Conservation (phyloP, 148 eudicot genomes). For the Arctostaphylos glauca region DNA sequence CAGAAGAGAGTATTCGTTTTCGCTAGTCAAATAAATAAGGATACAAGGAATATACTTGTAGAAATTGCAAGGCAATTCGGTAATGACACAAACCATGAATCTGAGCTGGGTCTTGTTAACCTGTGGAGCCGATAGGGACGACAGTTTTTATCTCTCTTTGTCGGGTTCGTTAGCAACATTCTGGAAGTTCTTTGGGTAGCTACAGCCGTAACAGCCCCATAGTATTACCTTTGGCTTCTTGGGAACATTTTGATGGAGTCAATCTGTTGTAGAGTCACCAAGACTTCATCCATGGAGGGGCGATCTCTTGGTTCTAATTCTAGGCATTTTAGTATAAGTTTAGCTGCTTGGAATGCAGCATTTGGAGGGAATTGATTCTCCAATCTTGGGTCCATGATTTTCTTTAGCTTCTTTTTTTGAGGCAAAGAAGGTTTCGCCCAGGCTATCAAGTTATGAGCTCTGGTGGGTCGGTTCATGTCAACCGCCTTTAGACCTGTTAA, state of each 20-base stretch:
- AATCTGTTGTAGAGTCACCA: slow-evolving; percentile 34
- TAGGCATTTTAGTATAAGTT: slow-evolving; percentile 50
- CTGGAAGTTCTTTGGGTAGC: too few relatives aligned
- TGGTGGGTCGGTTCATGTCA: slow-evolving; percentile 51
- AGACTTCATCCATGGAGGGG: slow-evolving; percentile 33
- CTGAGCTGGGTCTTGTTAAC: slow-evolving; percentile 52
- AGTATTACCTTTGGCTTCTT: slow-evolving; percentile 15
- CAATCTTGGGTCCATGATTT: slow-evolving; percentile 43
- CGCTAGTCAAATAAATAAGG: too few relatives aligned
- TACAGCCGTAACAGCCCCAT: too few relatives aligned
- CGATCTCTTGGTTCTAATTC: slow-evolving; percentile 53
- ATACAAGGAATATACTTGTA: too few relatives aligned
- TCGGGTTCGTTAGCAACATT: too few relatives aligned
- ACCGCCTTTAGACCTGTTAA: slow-evolving; percentile 53
- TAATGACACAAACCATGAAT: background rate
- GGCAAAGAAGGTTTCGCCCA: slow-evolving; percentile 60
- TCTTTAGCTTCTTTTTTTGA: slow-evolving; percentile 43
- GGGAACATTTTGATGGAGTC: slow-evolving; percentile 32
- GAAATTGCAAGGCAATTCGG: too few relatives aligned
- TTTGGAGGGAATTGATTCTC: slow-evolving; percentile 34
- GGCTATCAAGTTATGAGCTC: too few relatives aligned
- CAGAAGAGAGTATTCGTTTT: too few relatives aligned
- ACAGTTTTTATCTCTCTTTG: slow-evolving; percentile 41
- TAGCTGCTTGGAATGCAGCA: slow-evolving; percentile 43
- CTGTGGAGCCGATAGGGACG: slow-evolving; percentile 80